A percentile compares a stretch with the other conserved stretches of the same genome.
phyloP scores from a whole-genome alignment of 768 basidiomycete genomes.

The Phylloporus sp. region DNA sequence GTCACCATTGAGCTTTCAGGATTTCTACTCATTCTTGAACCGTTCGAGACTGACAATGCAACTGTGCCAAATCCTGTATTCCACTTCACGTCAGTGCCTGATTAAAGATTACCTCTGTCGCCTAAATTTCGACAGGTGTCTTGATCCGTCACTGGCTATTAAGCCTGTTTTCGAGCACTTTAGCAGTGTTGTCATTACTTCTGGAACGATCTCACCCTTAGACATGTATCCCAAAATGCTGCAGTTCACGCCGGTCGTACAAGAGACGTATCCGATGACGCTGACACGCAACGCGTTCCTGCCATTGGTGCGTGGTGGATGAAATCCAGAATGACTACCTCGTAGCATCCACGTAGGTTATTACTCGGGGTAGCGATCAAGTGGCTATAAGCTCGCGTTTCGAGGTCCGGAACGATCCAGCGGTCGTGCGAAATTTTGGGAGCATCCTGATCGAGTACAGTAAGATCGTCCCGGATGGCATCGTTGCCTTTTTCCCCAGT shows the following conservation, averaged over 20 bases:
- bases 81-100: conserved; percentile 76
- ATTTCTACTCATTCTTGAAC: conserved; percentile 94
- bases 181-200: conserved; percentile 97
- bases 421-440: conserved; percentile 97
- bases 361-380: conserved; percentile 96
- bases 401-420: conserved; percentile 98
- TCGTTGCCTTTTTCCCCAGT: conserved; percentile 98
- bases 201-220: conserved; percentile 94
- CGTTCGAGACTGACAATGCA: conserved; percentile 97
- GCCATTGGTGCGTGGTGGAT: conserved; percentile 63
- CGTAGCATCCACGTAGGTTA: conserved; percentile 53
- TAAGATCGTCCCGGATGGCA: conserved; percentile 96
- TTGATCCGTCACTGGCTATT: conserved; percentile 96
- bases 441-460: conserved; percentile 97
- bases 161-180: conserved; percentile 98
- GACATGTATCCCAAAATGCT: conserved; percentile 99
- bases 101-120: neutral
- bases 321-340: neutral
- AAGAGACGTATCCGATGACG: conserved; percentile 98
- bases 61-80: conserved; percentile 99
- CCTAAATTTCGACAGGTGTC: conserved; percentile 55
- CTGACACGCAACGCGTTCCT: conserved; percentile 93
- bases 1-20: conserved; percentile 41
- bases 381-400: conserved; percentile 98
- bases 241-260: conserved; percentile 93